Base-by-base conservation (phyloP, 169 alveolate species). In the Plasmodium knowlesi region DNA sequence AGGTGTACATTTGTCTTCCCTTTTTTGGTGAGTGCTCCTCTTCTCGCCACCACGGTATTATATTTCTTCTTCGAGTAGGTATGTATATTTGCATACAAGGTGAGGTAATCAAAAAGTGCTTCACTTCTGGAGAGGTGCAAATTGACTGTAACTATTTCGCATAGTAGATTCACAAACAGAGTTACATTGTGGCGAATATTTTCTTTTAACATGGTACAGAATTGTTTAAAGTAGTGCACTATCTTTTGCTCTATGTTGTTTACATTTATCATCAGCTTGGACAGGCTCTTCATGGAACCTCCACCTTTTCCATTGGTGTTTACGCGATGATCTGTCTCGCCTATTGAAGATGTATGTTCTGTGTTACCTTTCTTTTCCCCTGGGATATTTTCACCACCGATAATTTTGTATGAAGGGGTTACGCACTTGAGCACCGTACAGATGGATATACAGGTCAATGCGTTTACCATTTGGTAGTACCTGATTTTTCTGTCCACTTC, bases 61-160 rank as follows among this genome's bases (percentile, higher is more conserved):
- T 70, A 32, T 46, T 90, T 73, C 25, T 32, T 72, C 9, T 43
- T 79, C 54, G 37, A 22, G 54, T 90, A 90, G 5, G 84, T 82
- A 8, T 41, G 28, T 8, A 46, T 28, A 82, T 90, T 90, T 5
- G 92, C 19, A 90, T 90, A 90, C 37, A 70, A 12, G 16, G 83
- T 30, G 73, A 90, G 83, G 12, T 70, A 90, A 8, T 82, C 80
- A 19, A 81, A 90, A 41, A 90, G 79, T 14, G 57, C 19, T 81
- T 90, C 92, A 46, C 71, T 50, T 46, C 43, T 81, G 19, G 95
- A 90, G 4, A 90, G 61, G 37, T 90, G 32, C 28, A 90, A 81
- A 90, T 90, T 90, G 12, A 90, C 95, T 3, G 85, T 82, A 30
- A 90, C 84, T 8, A 90, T 80, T 81, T 90, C 95, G 39, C 95